Percentiles rank a stretch among this genome's conserved stretches.
These are phyloP conservation scores for Syzygium grande DNA, from an alignment of 345 rosid genomes.

Conservation along the genomic window DNA sequence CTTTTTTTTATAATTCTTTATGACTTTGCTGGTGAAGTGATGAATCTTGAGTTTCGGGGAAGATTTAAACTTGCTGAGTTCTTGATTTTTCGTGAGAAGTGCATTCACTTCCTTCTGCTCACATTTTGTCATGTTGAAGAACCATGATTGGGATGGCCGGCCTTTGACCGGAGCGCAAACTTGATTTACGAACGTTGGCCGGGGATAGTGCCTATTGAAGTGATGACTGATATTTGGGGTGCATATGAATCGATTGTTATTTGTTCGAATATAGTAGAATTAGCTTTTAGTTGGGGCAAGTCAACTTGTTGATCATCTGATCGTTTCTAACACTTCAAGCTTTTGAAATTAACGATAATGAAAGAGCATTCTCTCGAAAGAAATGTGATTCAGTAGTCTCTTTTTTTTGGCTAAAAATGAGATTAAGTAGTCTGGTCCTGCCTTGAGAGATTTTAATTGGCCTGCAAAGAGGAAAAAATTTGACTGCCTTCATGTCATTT, in stretches of 20 bases:
- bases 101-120: neutral
- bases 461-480: neutral
- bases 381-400: neutral
- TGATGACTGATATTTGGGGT: neutral
- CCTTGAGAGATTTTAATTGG: neutral
- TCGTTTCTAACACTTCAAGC: neutral
- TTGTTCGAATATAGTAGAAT: neutral
- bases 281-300: neutral
- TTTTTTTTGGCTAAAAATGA: too few species aligned
- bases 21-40: neutral
- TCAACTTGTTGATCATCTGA: neutral
- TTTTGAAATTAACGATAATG: neutral
- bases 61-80: neutral
- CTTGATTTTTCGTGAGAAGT: neutral
- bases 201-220: neutral
- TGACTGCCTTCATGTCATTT: neutral
- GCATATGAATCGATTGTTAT: neutral
- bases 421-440: neutral
- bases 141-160: neutral
- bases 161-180: neutral
- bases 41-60: neutral
- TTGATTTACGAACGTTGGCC: neutral
- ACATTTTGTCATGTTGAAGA: neutral
- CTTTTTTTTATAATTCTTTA: neutral
- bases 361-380: neutral